Conservation (phyloP, 2,329 filamentous ascomycete genomes). For the Aspergillus ruber region DNA sequence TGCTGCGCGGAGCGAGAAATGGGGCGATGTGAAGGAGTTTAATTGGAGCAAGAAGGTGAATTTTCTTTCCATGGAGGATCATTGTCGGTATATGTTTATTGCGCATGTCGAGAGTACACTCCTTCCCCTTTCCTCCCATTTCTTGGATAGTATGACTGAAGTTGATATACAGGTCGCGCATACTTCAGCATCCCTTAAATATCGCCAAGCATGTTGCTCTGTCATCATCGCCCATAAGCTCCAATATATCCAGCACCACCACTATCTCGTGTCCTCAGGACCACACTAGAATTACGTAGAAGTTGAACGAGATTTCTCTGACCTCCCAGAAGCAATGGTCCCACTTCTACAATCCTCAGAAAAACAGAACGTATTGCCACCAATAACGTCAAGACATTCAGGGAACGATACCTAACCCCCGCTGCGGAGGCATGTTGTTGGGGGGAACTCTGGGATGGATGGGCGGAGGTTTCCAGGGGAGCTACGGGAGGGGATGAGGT, state of each 20-base stretch:
- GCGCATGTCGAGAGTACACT: background rate
- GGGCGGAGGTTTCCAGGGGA: background rate
- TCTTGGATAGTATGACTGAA: background rate
- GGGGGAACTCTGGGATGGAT: background rate
- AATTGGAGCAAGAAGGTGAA: background rate
- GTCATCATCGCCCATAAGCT: background rate
- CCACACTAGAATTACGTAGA: background rate
- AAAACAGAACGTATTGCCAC: background rate
- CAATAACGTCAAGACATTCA: background rate
- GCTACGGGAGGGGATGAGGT: background rate
- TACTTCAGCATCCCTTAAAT: background rate
- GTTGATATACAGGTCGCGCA: background rate
- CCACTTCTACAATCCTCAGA: background rate
- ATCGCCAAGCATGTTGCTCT: background rate
- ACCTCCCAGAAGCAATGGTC: background rate
- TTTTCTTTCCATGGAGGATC: background rate
- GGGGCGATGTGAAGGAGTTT: background rate
- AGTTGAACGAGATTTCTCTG: background rate
- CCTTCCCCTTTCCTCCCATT: background rate
- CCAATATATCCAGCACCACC: background rate
- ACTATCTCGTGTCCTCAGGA: background rate
- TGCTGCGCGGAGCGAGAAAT: background rate
- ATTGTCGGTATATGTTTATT: background rate
- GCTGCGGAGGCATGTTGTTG: background rate
- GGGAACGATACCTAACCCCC: background rate